Evolutionary conservation across 2,329 filamentous ascomycete genomes (phyloP).

Genomic region (Pseudogymnoascus sp.): DNA sequence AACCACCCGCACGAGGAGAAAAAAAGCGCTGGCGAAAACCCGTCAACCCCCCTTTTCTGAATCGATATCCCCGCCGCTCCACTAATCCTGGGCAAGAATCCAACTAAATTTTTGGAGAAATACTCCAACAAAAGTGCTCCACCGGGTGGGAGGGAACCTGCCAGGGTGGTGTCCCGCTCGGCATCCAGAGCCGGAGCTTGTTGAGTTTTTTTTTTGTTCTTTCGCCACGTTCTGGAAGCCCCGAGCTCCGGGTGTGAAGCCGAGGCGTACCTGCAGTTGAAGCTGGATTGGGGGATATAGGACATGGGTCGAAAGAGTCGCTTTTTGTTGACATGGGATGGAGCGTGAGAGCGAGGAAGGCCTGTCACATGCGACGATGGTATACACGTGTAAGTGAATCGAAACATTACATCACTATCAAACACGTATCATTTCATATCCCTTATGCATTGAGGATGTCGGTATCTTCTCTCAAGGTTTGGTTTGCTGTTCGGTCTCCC

Average conservation of each 20-base stretch:
- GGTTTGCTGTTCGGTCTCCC: neutral
- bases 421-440: neutral
- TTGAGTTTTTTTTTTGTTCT: neutral
- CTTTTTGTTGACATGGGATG: neutral
- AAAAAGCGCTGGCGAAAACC: neutral
- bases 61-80: neutral
- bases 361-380: neutral
- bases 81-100: neutral
- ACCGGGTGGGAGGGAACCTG: neutral
- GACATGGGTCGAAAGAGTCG: neutral
- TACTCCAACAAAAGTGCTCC: neutral
- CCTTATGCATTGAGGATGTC: neutral
- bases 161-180: neutral
- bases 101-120: neutral
- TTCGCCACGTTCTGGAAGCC: neutral
- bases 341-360: neutral
- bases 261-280: neutral
- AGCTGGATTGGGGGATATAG: neutral
- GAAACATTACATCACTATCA: neutral
- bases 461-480: neutral
- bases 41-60: neutral
- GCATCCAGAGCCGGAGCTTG: neutral
- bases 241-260: neutral
- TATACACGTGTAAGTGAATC: neutral
- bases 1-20: neutral